Conservation (phyloP, 257 asterid species). For the Forsythia viridissima region DNA sequence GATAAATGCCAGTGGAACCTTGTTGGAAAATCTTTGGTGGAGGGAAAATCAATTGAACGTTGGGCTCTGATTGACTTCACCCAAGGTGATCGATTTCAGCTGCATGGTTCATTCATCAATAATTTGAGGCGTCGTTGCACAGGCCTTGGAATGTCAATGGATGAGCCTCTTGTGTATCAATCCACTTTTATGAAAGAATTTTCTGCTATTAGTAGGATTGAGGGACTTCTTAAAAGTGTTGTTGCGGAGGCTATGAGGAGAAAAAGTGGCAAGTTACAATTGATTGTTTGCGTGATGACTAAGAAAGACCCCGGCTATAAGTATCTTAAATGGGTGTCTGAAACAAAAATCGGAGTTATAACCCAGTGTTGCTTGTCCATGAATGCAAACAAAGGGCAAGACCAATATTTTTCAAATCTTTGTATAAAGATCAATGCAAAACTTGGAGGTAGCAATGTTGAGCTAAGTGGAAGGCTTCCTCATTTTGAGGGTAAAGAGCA, state of each 20-base stretch:
- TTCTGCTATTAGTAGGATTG: slow-evolving; percentile 36
- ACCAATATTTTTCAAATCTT: slow-evolving; percentile 55
- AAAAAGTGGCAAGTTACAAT: slow-evolving; percentile 39
- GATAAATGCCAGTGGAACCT: slow-evolving; percentile 67
- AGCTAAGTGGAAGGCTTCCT: slow-evolving; percentile 53
- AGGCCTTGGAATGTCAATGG: slow-evolving; percentile 52
- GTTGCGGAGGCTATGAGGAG: slow-evolving; percentile 30
- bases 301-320: slow-evolving; percentile 56
- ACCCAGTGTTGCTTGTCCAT: slow-evolving; percentile 64
- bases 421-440: slow-evolving; percentile 73
- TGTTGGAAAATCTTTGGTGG: slow-evolving; percentile 46
- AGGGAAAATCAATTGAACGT: slow-evolving; percentile 49
- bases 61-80: slow-evolving; percentile 70
- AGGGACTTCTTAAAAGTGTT: slow-evolving; percentile 42
- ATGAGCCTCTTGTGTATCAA: slow-evolving; percentile 39
- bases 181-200: slow-evolving; percentile 39
- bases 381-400: slow-evolving; percentile 39
- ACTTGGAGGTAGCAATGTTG: slow-evolving; percentile 76
- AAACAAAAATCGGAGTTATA: slow-evolving; percentile 50
- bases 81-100: slow-evolving; percentile 8
- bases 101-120: slow-evolving; percentile 33
- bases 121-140: slow-evolving; percentile 35
- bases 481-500: slow-evolving; percentile 45
- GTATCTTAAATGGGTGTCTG: slow-evolving; percentile 70
- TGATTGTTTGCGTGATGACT: slow-evolving; percentile 61